Base-by-base conservation (phyloP, 768 basidiomycete species). In the Psilocybe cyanescens region DNA sequence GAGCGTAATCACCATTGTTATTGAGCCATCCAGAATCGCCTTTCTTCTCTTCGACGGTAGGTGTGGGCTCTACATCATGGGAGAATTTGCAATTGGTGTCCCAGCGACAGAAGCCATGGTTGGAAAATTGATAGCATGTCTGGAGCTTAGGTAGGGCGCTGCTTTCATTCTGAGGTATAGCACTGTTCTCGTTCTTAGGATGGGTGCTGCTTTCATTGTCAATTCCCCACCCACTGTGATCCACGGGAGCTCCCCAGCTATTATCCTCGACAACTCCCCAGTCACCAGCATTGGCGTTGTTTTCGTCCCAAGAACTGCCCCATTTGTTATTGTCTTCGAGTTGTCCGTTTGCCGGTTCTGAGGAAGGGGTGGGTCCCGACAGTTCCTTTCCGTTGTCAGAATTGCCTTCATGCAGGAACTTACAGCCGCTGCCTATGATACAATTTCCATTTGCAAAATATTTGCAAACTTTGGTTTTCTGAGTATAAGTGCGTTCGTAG, bases 31-130 rank as follows among this genome's bases (percentile, higher is more conserved):
- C 19, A n/a, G 41, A 49, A 4, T 11, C 51, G 33, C 51, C 30
- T 28, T 57, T 46, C 33, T 44, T 19, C 8, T 53, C 55, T 3
- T 59, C 56, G 14, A 16, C 4, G 14, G 41, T 44, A 44, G 4
- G 8, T 16, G 16, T 57, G 5, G 48, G 37, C 24, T 60, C 56
- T 16, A 39, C 30, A 60, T 71, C 70, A 64, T 74, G 71, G 8
- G 62, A 51, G 58, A 65, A 72, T 52, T 60, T 62, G 59, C 73
- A 74, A 51, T n/a, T 44, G 41, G 57, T 57, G 35, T 67, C 69
- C 19, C 58, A 35, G 29, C 58, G 44, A 54, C 71, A 73, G 31
- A 35, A 50, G 24, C 70, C 71, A 48, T 59, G 19, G 44, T 55
- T 31, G 51, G 30, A 6, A 28, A 64, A 71, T 28, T 39, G 51